These are phyloP conservation scores for Didymella keratinophila DNA, from an alignment of 2,329 filamentous ascomycete species.

Conservation along the genomic window DNA sequence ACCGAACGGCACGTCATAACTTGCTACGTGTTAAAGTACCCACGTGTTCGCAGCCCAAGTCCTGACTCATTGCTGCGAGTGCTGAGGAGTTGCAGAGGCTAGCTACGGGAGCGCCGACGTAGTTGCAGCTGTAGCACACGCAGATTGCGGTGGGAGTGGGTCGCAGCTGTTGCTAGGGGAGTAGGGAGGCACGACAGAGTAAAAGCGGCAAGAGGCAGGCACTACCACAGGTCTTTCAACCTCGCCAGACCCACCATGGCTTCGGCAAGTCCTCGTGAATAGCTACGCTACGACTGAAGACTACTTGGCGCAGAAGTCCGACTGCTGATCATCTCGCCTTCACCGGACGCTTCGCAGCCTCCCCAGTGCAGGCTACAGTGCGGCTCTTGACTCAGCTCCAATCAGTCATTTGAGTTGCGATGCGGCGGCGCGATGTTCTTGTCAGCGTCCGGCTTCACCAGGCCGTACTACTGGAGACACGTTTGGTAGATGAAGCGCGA, in stretches of 20 bases:
- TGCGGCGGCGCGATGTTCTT: no score
- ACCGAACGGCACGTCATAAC: neutral
- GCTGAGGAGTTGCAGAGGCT: neutral
- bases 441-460: no score
- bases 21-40: neutral
- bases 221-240: neutral
- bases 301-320: neutral
- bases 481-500: no score
- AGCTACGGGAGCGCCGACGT: constrained; percentile 1
- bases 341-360: neutral
- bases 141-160: neutral
- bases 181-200: neutral
- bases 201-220: neutral
- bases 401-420: no score
- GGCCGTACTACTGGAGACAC: no score
- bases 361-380: neutral
- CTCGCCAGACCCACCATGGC: neutral
- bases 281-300: neutral
- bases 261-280: neutral
- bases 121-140: neutral
- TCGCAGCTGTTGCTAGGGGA: neutral
- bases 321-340: neutral
- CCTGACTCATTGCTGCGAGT: constrained; percentile 9
- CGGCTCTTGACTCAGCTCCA: no score
- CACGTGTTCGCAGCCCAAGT: constrained; percentile 19